phyloP scores from a whole-genome alignment of 148 eudicot species.

The Rhododendron simsii region DNA sequence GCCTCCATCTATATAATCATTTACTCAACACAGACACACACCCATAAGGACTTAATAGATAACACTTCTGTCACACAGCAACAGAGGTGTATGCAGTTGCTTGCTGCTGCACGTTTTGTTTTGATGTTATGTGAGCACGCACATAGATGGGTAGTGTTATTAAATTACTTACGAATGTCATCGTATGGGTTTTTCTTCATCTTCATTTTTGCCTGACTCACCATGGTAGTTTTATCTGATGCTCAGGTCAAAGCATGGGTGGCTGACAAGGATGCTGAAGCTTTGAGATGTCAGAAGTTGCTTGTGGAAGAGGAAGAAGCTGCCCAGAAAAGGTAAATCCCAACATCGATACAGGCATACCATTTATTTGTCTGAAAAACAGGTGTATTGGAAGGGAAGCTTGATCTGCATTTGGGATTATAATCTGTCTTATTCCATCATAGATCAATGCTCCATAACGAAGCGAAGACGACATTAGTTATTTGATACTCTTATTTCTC shows the following conservation, averaged over 20 bases:
- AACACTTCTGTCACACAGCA: background rate
- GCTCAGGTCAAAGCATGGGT: constrained; percentile 85
- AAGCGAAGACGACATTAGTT: background rate
- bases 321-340: constrained; percentile 75
- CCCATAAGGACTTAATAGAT: background rate
- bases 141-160: background rate
- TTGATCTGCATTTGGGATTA: background rate
- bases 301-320: constrained; percentile 99
- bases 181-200: background rate
- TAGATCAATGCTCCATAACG: background rate
- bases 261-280: constrained; percentile 92
- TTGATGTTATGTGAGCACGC: background rate
- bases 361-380: background rate
- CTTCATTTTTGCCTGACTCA: background rate
- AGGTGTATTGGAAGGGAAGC: background rate
- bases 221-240: background rate
- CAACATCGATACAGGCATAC: background rate
- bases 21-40: background rate
- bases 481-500: background rate
- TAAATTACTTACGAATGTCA: background rate
- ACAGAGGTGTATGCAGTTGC: background rate
- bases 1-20: background rate
- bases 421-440: background rate
- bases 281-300: constrained; percentile 88
- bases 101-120: background rate